A percentile compares a stretch with the other conserved stretches of the same genome.
These are phyloP conservation scores for Viridothelium virens DNA, from an alignment of 495 filamentous ascomycete genomes.

Conservation along the genomic window DNA sequence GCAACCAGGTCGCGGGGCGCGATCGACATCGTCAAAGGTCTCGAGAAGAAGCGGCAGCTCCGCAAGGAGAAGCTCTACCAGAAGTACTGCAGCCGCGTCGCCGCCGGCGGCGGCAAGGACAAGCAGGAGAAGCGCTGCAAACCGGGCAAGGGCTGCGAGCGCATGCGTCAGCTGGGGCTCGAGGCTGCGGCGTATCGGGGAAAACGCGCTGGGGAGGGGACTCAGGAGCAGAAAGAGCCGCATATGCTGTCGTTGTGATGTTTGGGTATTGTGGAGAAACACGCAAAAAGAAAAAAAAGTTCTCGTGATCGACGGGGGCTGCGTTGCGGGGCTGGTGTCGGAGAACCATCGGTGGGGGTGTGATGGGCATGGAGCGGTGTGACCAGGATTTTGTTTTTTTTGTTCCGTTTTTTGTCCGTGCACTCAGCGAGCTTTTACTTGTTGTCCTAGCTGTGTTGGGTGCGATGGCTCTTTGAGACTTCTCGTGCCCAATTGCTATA, in stretches of 20 bases:
- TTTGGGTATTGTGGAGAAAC: too few relatives aligned
- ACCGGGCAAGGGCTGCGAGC: conserved; percentile 81
- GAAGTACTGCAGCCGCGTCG: conserved; percentile 65
- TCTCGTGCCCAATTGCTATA: too few relatives aligned
- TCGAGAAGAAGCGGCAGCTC: conserved; percentile 86
- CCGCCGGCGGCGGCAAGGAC: conserved; percentile 36
- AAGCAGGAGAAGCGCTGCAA: conserved; percentile 38
- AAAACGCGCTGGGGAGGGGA: conserved; percentile 11
- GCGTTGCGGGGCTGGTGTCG: too few relatives aligned
- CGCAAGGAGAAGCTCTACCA: conserved; percentile 84
- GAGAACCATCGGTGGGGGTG: too few relatives aligned
- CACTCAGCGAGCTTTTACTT: too few relatives aligned
- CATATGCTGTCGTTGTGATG: conserved; percentile 25
- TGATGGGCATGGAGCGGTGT: too few relatives aligned
- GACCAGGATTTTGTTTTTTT: too few relatives aligned
- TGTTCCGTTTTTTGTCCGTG: too few relatives aligned
- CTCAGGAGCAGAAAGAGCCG: conserved; percentile 14
- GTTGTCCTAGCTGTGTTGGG: too few relatives aligned
- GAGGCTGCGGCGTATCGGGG: conserved; percentile 43
- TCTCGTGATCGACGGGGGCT: too few relatives aligned
- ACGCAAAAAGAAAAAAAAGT: too few relatives aligned
- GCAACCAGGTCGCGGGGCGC: conserved; percentile 53
- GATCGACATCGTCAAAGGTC: conserved; percentile 92
- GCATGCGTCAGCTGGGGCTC: conserved; percentile 89
- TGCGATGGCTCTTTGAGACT: too few relatives aligned